Evolutionary conservation across 2,329 filamentous ascomycete species (phyloP), one percentile per base, ranked within the genome.

Genomic region (Ophiocordyceps australis): DNA sequence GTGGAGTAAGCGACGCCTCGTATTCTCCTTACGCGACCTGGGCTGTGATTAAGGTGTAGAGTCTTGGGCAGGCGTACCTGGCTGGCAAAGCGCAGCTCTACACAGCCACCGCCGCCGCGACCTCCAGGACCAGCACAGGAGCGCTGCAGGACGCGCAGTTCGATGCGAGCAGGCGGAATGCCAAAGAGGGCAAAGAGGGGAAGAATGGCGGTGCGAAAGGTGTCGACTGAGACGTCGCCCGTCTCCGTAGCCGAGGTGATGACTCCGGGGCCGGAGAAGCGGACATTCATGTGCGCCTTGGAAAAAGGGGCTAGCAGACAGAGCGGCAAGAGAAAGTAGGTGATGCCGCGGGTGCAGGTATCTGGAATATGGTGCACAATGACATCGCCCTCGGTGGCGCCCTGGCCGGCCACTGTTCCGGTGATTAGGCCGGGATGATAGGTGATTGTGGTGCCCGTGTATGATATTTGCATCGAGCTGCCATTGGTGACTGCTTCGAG

Each of bases 401-500:
- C 81, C 25, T 74, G 65, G 12, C 81, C 82, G 13, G 78, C 62
- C 14, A 78, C 71, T 24, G 74, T 77, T 33, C 89, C 89, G 1
- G 82, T 89, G 41, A 98, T 91, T 21, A 98, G 61, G 19, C 89
- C 89, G 0, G 89, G 89, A 36, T 80, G 77, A 55, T 91, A 98
- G 20, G 85, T 75, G 29, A 98, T 68, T 2, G 82, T 85, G 1
- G 89, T 95, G 45, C 89, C 89, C 2, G 83, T 94, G 55, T 92
- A 89, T 9, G 83, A 93, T 39, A 98, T 93, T 43, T 94, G 85
- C 55, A 95, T 82, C 29, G 78, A 74, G 30, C 79, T 80, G 54
- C 89, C 89, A 60, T 98, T 98, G 43, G 89, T 98, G 41, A 98
- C 65, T 38, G 81, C 68, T 51, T 95, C 89, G 43, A 98, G 74